Evolutionary conservation across 2,329 filamentous ascomycete species (phyloP), one percentile per base, ranked within the genome.

Genomic region (Fusarium sp.): DNA sequence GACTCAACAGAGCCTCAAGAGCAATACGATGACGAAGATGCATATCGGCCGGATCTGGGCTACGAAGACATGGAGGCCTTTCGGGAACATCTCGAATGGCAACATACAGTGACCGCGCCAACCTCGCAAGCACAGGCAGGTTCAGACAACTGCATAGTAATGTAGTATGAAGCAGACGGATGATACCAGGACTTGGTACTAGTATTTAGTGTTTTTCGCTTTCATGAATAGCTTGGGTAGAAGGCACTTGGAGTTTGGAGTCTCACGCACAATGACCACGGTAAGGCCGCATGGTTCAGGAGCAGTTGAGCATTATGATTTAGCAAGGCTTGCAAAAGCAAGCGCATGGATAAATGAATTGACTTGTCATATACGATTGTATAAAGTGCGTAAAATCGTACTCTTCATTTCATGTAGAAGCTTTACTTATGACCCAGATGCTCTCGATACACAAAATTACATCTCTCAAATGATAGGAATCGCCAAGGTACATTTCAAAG

Each of bases 41-140:
- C 80, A 34, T 78, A 83, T 49, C 79, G 77, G 26, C 83, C 83
- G 17, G 80, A 81, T 65, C 80, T 85, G 53, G 83, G 84, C 53
- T 86, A 87, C 69, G 80, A 81, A 42, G 80, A 82, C 65, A 73
- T 89, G 43, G 76, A 74, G 17, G 78, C 78, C 17, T 82, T 88
- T 36, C 82, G 83, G 73, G 82, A 83, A 59, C 86, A 89, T 66
- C 77, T 89, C 26, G 83, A 84, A 67, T 88, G 86, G 86, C 79
- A 82, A 63, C 86, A 88, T 65, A 81, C 80, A 8, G 76, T 79
- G 2, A 70, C 79, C 11, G 75, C 78, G 34, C 73, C 80, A 53
- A 79, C 81, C 9, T 70, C 72, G 4, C 68, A 82, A 57, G 76
- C 77, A 39, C 75, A 73, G 12, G 56, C 74, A 12, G 63, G 75